Percentiles rank a stretch among this genome's conserved stretches.
Conservation (phyloP, 2,329 filamentous ascomycete species). For the Dactylellina sp. region DNA sequence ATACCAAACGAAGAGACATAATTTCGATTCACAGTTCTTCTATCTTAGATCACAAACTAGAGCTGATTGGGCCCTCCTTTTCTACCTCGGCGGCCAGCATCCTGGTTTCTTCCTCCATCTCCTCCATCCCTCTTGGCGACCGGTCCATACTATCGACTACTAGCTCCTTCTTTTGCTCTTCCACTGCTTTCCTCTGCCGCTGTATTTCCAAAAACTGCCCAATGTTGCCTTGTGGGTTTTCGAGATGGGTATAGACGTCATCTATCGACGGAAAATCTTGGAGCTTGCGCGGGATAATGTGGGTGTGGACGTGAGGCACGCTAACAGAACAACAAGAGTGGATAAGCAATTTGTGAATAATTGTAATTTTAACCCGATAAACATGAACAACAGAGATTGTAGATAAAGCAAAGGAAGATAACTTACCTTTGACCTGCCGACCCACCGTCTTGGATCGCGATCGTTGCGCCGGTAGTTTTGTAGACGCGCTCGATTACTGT, state of each 20-base stretch:
- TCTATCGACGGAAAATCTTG: conserved; percentile 73
- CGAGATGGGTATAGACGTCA: conserved; percentile 83
- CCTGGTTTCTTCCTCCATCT: conserved; percentile 83
- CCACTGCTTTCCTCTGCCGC: conserved; percentile 17
- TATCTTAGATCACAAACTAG: background rate
- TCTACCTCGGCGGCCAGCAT: conserved; percentile 70
- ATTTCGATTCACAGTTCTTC: background rate
- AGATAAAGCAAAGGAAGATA: conserved; percentile 13
- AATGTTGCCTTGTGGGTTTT: conserved; percentile 85
- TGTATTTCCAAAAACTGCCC: conserved; percentile 73
- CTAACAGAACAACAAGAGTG: conserved; percentile 40
- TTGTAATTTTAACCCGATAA: conserved; percentile 3
- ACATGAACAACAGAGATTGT: conserved; percentile 8
- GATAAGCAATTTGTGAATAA: conserved; percentile 7
- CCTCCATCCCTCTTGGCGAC: conserved; percentile 74
- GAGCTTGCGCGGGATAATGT: conserved; percentile 82
- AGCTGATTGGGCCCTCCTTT: conserved; percentile 57
- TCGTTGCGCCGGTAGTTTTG: conserved; percentile 81
- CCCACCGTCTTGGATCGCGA: conserved; percentile 91
- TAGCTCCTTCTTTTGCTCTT: conserved; percentile 65
- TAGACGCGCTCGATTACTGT: conserved; percentile 67
- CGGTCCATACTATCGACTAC: conserved; percentile 69
- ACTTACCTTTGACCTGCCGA: conserved; percentile 83
- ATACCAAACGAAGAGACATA: conserved; percentile 59
- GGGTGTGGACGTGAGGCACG: conserved; percentile 91